Evolutionary conservation across 2,329 filamentous ascomycete genomes (phyloP).

Genomic region (Colletotrichum eremochloae): DNA sequence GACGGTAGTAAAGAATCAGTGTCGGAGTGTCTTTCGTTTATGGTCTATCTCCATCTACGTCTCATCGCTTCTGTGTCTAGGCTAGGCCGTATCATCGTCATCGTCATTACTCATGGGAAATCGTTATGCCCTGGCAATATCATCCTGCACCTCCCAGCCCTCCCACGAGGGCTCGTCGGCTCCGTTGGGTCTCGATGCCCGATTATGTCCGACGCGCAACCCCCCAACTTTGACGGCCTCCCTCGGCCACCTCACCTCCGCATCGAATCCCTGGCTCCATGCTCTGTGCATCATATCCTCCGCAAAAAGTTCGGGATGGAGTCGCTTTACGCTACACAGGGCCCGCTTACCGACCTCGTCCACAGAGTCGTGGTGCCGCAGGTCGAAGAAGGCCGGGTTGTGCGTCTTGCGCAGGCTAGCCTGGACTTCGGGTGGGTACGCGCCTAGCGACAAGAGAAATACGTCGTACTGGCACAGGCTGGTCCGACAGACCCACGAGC

Average conservation of each 20-base stretch:
- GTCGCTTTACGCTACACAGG: conserved; percentile 62
- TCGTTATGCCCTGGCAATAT: conserved; percentile 41
- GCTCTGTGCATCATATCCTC: conserved; percentile 48
- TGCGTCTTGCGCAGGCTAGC: conserved; percentile 61
- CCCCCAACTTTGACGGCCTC: conserved; percentile 57
- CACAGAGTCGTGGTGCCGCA: conserved; percentile 69
- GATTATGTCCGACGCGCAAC: conserved; percentile 53
- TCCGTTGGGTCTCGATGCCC: conserved; percentile 58
- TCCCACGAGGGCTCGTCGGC: conserved; percentile 68
- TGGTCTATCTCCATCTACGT: neutral
- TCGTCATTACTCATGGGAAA: neutral
- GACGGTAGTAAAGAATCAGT: neutral
- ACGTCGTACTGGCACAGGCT: conserved; percentile 54
- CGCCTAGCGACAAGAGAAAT: conserved; percentile 55
- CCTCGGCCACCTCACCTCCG: conserved; percentile 54
- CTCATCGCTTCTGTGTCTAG: neutral
- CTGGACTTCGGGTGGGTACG: conserved; percentile 63
- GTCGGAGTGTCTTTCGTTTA: neutral
- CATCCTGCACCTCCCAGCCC: conserved; percentile 60
- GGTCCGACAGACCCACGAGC: conserved; percentile 52
- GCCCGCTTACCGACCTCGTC: conserved; percentile 70
- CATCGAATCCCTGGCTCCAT: conserved; percentile 50
- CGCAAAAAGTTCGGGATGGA: conserved; percentile 50
- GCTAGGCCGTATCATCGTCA: conserved; percentile 1
- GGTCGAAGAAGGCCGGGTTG: conserved; percentile 64